These are phyloP conservation scores for Eucalyptus coolabah DNA, from an alignment of 345 rosid genomes.

Conservation along the genomic window DNA sequence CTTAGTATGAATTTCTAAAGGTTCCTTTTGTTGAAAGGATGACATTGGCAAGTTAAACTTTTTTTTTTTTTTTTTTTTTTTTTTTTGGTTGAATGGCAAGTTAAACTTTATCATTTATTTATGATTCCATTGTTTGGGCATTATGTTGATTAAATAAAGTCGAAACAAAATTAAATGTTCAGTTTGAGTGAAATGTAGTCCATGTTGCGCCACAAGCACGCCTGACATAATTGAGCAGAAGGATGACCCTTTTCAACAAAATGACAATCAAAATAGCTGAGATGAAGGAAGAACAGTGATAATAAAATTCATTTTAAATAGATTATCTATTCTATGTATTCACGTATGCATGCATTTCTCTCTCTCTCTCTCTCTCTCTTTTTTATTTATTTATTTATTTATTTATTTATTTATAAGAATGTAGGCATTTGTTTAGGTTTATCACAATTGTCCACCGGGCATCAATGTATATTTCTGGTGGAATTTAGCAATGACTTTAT, in stretches of 20 bases:
- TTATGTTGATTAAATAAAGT: neutral
- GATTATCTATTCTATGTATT: neutral
- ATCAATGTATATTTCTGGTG: neutral
- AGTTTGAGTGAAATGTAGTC: rapidly evolving
- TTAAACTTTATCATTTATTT: neutral
- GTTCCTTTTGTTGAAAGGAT: neutral
- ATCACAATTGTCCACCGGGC: neutral
- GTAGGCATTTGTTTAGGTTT: neutral
- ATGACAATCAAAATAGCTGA: too few species aligned
- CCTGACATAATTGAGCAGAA: neutral
- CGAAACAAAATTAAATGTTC: neutral
- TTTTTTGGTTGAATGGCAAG: too few species aligned
- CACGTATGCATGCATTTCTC: neutral
- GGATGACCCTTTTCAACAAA: neutral
- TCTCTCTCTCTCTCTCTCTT: rapidly evolving
- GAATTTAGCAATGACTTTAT: neutral
- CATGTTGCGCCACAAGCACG: rapidly evolving
- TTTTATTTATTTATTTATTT: too few species aligned
- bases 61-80: too few species aligned
- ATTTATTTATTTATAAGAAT: neutral
- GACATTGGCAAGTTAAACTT: neutral
- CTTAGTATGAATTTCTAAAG: neutral
- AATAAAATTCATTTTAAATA: neutral
- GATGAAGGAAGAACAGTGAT: neutral
- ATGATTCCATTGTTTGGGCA: neutral